Conservation (phyloP, 176 grass and related monocot species). For the Oryza nivara region DNA sequence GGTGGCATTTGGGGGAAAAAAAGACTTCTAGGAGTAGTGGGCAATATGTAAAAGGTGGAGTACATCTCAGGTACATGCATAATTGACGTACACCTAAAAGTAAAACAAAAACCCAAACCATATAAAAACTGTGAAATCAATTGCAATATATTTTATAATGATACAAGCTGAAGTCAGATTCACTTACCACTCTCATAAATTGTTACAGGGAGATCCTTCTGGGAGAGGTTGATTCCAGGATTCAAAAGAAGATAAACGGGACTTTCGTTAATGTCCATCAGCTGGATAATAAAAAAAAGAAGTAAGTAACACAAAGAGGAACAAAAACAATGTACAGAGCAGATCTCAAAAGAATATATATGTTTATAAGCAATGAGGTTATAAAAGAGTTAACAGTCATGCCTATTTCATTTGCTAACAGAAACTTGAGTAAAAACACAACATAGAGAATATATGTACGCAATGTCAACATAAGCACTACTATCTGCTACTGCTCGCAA, state of each 20-base stretch:
- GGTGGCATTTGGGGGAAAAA: not conserved
- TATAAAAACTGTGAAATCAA: not conserved
- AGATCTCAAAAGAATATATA: slow-evolving; percentile 30
- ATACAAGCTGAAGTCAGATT: slow-evolving; percentile 18
- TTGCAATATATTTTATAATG: slow-evolving; percentile 10
- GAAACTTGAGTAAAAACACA: not conserved
- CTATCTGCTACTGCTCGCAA: not conserved
- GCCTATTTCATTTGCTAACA: not conserved
- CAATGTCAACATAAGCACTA: slow-evolving; percentile 6
- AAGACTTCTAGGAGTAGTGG: not conserved
- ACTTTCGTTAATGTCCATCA: slow-evolving; percentile 98
- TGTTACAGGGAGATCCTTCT: slow-evolving; percentile 94
- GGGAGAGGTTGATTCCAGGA: slow-evolving; percentile 91
- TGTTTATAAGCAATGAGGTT: not conserved
- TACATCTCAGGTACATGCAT: not conserved
- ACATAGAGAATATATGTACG: not conserved
- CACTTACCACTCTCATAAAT: slow-evolving; percentile 91
- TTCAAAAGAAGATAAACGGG: slow-evolving; percentile 97
- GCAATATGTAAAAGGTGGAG: not conserved
- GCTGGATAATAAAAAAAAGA: slow-evolving; percentile 52
- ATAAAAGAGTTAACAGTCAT: slow-evolving; percentile 3
- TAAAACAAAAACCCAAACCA: not conserved
- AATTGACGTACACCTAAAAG: slow-evolving; percentile 8
- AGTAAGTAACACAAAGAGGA: slow-evolving; percentile 10
- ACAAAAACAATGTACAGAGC: slow-evolving; percentile 21